Evolutionary conservation across 1,139 yeast species (phyloP), one percentile per base, ranked within the genome.

Genomic region (Kodamaea suecica): DNA sequence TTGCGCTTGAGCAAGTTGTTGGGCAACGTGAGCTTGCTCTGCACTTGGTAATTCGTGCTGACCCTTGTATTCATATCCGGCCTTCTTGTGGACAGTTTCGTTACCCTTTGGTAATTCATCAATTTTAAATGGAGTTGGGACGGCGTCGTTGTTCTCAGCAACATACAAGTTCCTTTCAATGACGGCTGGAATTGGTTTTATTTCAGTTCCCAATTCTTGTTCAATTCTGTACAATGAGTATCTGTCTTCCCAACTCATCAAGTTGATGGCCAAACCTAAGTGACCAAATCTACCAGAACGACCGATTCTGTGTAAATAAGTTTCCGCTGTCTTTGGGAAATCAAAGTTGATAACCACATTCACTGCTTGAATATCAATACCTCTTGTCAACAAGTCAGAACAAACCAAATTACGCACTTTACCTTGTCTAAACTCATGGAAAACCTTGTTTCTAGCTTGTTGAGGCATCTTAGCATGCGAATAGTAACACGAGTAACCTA

Each of bases 271-370:
- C 59, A 92, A 76, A 73, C 98, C 98, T 57, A 90, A 78, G 61
- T 94, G 98, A 49, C 98, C 98, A 59, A 88, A 92, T 73, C 98
- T 84, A 50, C 98, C 99, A 3, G 97, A 88, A 72, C 99, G 90
- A 73, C 99, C 97, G 55, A 92, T 94, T 76, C 98, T 85, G 66
- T 92, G 98, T 52, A 92, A 76, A 62, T 92, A 92, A 29, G 97
- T 92, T 64, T 92, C 98, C 8, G 97, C 97, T 40, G 86, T 88
- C 63, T 92, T 92, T 43, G 99, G 98, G 80, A 92, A 92, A 64
- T 92, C 98, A 62, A 92, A 94, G 66, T 92, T 92, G 53, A 92
- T 86, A 38, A 92, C 98, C 33, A 92, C 98, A 56, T 94, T 94
- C 46, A 92, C 99, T 9, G 97, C 97, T 64, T 94, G 98, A 52